Conservation (phyloP, 1,284 basidiomycete species). For the Leccinum griseonigrum region DNA sequence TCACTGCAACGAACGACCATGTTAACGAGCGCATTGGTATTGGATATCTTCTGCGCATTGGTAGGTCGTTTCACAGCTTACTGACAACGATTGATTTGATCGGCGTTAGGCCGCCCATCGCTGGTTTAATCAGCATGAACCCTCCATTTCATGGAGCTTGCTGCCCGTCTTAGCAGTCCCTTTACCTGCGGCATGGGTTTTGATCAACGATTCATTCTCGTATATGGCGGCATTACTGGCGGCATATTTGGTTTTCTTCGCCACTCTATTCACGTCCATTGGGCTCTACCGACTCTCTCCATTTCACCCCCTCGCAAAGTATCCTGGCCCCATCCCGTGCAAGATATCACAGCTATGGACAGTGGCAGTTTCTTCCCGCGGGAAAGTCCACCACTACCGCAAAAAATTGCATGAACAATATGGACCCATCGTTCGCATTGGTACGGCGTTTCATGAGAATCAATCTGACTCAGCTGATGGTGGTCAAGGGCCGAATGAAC, state of each 20-base stretch:
- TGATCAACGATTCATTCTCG: slow-evolving; percentile 13
- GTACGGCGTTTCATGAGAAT: slow-evolving; percentile 12
- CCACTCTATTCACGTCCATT: slow-evolving; percentile 23
- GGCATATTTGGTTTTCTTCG: slow-evolving; percentile 19
- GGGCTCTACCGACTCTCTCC: slow-evolving; percentile 34
- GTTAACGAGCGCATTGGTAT: slow-evolving; percentile 1
- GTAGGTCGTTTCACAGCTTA: slow-evolving; percentile 3
- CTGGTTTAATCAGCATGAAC: slow-evolving; percentile 21
- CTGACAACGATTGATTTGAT: not conserved
- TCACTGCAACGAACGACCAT: slow-evolving; percentile 3
- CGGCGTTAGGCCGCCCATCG: slow-evolving; percentile 14
- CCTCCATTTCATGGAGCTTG: slow-evolving; percentile 18
- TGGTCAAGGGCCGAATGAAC: slow-evolving; percentile 26
- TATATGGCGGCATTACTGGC: slow-evolving; percentile 4
- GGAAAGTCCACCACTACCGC: slow-evolving; percentile 23
- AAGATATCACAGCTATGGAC: slow-evolving; percentile 29
- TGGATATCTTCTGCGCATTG: slow-evolving; percentile 24
- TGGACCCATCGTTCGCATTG: slow-evolving; percentile 29
- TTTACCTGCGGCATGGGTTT: slow-evolving; percentile 9
- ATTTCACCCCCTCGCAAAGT: slow-evolving; percentile 34
- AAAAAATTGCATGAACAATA: slow-evolving; percentile 26
- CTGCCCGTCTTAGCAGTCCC: slow-evolving; percentile 14
- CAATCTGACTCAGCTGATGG: slow-evolving; percentile 5
- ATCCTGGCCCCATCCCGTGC: slow-evolving; percentile 32
- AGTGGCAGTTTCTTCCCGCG: slow-evolving; percentile 11